These are phyloP conservation scores for Anethum foeniculum DNA, from an alignment of 140 eudicot species.

Conservation along the genomic window DNA sequence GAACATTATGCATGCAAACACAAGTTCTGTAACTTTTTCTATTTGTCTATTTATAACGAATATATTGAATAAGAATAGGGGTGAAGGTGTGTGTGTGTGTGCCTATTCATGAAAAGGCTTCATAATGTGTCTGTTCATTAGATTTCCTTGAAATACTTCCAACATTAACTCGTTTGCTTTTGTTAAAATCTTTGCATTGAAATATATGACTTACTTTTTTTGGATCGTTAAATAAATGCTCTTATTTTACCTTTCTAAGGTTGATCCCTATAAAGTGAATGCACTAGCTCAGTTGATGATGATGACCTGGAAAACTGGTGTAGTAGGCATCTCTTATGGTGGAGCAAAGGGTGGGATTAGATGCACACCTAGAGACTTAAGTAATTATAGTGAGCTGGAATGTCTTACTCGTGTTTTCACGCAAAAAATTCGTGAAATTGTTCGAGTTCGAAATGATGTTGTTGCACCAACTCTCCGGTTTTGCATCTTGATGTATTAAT, in stretches of 20 bases:
- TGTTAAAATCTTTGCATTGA: too few relatives aligned
- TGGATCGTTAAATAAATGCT: slow-evolving; percentile 10
- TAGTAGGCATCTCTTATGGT: slow-evolving; percentile 75
- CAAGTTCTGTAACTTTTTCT: too few relatives aligned
- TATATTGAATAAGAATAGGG: too few relatives aligned
- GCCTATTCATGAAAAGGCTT: too few relatives aligned
- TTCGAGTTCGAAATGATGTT: slow-evolving; percentile 54
- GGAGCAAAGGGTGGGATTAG: slow-evolving; percentile 90
- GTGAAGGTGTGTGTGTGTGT: too few relatives aligned
- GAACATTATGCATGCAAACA: too few relatives aligned
- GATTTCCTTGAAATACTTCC: too few relatives aligned
- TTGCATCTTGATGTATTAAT: too few relatives aligned
- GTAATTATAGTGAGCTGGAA: slow-evolving; percentile 54
- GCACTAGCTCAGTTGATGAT: slow-evolving; percentile 91
- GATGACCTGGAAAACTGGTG: slow-evolving; percentile 92
- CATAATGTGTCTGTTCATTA: too few relatives aligned
- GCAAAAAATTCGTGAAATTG: slow-evolving; percentile 72
- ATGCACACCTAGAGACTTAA: slow-evolving; percentile 48
- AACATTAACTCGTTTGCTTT: too few relatives aligned
- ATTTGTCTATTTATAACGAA: too few relatives aligned
- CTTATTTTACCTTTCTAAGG: slow-evolving; percentile 30
- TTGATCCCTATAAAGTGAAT: slow-evolving; percentile 71
- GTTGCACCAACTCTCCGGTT: slow-evolving; percentile 30
- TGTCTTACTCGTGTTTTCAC: slow-evolving; percentile 85
- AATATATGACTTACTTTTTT: not conserved